Percentiles rank a stretch among this genome's conserved stretches.
These are phyloP conservation scores for Mycena alexandri DNA, from an alignment of 768 basidiomycete genomes.

Conservation along the genomic window DNA sequence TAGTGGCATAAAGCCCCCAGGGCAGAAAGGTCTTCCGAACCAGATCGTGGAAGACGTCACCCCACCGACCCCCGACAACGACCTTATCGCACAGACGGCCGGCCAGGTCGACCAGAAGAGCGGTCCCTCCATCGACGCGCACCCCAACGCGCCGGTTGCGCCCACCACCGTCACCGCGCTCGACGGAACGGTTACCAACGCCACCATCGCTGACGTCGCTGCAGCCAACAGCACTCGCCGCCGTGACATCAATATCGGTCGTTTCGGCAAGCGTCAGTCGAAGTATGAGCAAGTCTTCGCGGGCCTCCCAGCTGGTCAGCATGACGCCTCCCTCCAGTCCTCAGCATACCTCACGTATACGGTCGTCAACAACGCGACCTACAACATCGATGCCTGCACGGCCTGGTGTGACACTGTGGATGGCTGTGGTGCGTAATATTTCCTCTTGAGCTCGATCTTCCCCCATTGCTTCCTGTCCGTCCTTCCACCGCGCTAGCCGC, in stretches of 20 bases:
- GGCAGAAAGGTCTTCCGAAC: constrained; percentile 37
- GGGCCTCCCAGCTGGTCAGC: constrained; percentile 50
- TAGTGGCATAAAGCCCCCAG: constrained; percentile 41
- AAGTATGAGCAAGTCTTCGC: constrained; percentile 51
- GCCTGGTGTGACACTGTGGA: constrained; percentile 53
- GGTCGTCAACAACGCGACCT: constrained; percentile 59
- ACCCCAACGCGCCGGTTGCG: constrained; percentile 26
- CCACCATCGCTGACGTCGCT: constrained; percentile 31
- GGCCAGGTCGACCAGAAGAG: constrained; percentile 36
- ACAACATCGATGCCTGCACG: constrained; percentile 58
- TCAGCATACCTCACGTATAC: constrained; percentile 64
- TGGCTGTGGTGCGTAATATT: constrained; percentile 55
- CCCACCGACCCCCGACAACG: constrained; percentile 30
- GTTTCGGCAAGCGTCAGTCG: constrained; percentile 39
- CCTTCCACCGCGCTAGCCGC: constrained; percentile 9
- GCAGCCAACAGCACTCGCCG: constrained; percentile 29
- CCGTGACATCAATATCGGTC: constrained; percentile 16
- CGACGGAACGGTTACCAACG: constrained; percentile 54
- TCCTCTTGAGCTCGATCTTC: too few species aligned
- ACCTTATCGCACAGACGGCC: constrained; percentile 28
- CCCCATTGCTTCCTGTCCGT: too few species aligned
- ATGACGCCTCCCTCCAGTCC: constrained; percentile 59
- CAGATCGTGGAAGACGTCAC: constrained; percentile 38
- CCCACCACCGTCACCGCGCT: constrained; percentile 57
- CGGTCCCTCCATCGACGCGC: constrained; percentile 18